Evolutionary conservation across 2,329 filamentous ascomycete genomes (phyloP).

Genomic region (Apiospora phragmitis): DNA sequence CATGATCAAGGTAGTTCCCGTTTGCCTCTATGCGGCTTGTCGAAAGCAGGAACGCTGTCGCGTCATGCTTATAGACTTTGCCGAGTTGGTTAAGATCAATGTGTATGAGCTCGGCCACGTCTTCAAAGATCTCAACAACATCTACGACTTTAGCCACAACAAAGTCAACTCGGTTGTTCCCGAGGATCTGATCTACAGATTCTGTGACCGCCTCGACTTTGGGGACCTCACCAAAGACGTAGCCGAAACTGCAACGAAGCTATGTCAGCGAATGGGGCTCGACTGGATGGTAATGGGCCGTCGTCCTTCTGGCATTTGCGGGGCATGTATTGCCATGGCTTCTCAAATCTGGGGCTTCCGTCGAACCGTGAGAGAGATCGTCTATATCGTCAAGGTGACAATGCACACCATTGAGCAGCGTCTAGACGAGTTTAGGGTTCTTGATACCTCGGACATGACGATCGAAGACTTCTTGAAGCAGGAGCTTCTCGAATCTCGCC

Average conservation of each 20-base stretch:
- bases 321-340: constrained; percentile 90
- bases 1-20: constrained; percentile 82
- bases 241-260: constrained; percentile 81
- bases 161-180: constrained; percentile 70
- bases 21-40: constrained; percentile 87
- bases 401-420: constrained; percentile 91
- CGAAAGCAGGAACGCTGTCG: constrained; percentile 77
- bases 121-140: constrained; percentile 79
- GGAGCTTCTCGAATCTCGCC: constrained; percentile 68
- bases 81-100: constrained; percentile 79
- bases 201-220: constrained; percentile 90
- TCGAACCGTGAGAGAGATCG: constrained; percentile 86
- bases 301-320: constrained; percentile 89
- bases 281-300: constrained; percentile 98
- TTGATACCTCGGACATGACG: constrained; percentile 79
- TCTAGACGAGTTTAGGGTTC: constrained; percentile 86
- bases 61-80: constrained; percentile 93
- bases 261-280: constrained; percentile 89
- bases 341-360: constrained; percentile 98
- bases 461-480: constrained; percentile 81
- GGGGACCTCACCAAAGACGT: constrained; percentile 79
- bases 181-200: constrained; percentile 88
- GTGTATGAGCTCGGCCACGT: constrained; percentile 90
- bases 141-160: constrained; percentile 65
- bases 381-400: constrained; percentile 97